phyloP scores from a whole-genome alignment of 164 flowering plant species.

The Sextonia rubra region DNA sequence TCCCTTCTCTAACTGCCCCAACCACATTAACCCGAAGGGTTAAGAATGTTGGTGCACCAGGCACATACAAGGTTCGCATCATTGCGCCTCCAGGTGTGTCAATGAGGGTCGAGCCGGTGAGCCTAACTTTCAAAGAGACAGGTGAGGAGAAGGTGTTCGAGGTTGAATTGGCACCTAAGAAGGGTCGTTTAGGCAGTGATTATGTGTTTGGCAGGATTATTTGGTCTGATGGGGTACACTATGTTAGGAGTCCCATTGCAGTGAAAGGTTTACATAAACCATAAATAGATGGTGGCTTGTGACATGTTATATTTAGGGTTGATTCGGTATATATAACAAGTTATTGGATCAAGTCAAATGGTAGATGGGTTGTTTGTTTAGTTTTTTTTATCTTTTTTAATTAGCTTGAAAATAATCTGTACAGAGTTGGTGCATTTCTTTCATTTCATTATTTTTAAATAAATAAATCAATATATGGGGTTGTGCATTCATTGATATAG shows the following conservation, averaged over 20 bases:
- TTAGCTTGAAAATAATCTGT: not conserved
- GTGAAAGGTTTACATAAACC: not conserved
- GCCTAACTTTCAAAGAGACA: conserved; percentile 17
- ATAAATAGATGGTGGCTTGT: not conserved
- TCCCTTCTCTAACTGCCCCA: conserved; percentile 9
- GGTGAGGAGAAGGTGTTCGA: conserved; percentile 32
- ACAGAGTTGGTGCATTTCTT: too few species aligned
- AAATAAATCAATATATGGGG: too few species aligned
- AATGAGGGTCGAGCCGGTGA: conserved; percentile 23
- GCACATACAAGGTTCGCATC: conserved; percentile 12
- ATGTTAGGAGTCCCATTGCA: conserved; percentile 19
- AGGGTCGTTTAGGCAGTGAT: not conserved
- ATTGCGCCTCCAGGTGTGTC: conserved; percentile 8
- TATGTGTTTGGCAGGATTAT: conserved; percentile 25
- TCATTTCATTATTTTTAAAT: too few species aligned
- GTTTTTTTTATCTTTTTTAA: too few species aligned
- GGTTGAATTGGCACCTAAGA: conserved; percentile 14
- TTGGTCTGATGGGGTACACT: conserved; percentile 34
- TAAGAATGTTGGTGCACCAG: conserved; percentile 25
- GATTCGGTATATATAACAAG: too few species aligned
- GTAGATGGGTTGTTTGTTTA: too few species aligned
- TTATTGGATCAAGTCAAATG: too few species aligned
- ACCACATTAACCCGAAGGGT: conserved; percentile 15
- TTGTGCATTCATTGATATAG: too few species aligned
- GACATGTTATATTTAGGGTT: too few species aligned